Evolutionary conservation across 495 filamentous ascomycete genomes (phyloP), one percentile per base, ranked within the genome.

Genomic region (Penicillium crystallinum): DNA sequence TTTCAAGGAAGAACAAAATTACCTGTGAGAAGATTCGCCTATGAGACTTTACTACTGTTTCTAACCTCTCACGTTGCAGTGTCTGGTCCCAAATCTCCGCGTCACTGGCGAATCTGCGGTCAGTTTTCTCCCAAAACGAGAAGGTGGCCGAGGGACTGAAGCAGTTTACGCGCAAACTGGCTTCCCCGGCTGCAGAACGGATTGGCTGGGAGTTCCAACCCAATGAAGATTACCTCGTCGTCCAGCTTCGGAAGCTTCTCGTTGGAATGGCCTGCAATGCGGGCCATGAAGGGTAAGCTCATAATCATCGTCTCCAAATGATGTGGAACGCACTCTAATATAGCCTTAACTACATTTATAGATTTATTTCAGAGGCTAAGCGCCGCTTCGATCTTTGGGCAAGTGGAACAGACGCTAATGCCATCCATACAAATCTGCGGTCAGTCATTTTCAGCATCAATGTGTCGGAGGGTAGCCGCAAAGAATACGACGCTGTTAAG

Each of bases 81-180:
- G 91, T 96, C n/a, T 92, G 95, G 85, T 81, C 80, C 43, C 88
- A 95, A 60, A 79, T 96, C 40, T 77, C 88, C 14, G 80, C 81
- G 22, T 86, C 85, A 14, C 68, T 97, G 11, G 77, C 61, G 46
- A 83, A 83, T 50, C 67, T 87, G 40, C 81, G 81, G 30, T 84
- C 80, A 18, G 73, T 86, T 6, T 90, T 90, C 60, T 72, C 83
- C 6, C 72, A 76, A 25, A 79, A 81, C 51, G 75, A 81, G 53
- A 38, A 66, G 18, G 70, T 82, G 12, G 77, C 83, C 25, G 72
- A 78, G 22, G 86, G 85, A 3, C 72, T 98, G 52, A 85, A 85
- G 69, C 80, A 81, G 42, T 91, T 95, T 62, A 81, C 80, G 0
- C 73, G 89, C 9, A 77, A 83, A 64, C 76, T 97, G 49, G 78